Evolutionary conservation across 2,329 filamentous ascomycete genomes (phyloP), one percentile per base, ranked within the genome.

Genomic region (Aureobasidium sp.): DNA sequence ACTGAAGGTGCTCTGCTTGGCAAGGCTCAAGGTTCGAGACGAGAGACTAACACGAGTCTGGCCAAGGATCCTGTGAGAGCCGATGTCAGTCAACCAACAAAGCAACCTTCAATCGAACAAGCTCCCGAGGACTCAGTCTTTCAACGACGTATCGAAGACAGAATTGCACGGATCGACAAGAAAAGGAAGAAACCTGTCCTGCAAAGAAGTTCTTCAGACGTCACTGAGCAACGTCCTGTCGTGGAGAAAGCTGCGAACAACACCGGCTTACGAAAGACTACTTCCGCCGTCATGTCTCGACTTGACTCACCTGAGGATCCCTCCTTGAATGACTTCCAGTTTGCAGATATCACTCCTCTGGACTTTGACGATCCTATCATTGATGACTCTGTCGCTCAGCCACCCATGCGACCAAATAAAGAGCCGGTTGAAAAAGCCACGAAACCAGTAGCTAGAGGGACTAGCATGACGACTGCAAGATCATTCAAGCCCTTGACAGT

Each of bases 161-260:
- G 72, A 14, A 61, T 73, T 14, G 68, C 70, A 25, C 68, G 56
- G 52, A 69, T 73, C 22, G 65, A 67, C 1, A 63, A 68, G 61
- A 71, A 69, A 60, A 67, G 63, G 52, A 60, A 60, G 36, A 27
- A 47, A 22, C 53, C 25, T n/a, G 57, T 20, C 20, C 41, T 34
- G 41, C 53, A 36, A 17, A 45, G 20, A 31, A 62, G 64, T 31
- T 63, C 57, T n/a, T 58, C 45, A 22, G 49, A 42, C 41, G 55
- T 52, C 22, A 64, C 53, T 20, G 56, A 44, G 41, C 51, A 49
- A 41, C 57, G 45, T 29, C 31, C 22, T 14, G 49, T 12, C 11
- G 36, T 20, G 17, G 27, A 44, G 14, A 45, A 49, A 22, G 25
- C 29, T n/a, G 25, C 22, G 2, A 56, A 41, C 12, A 48, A 22